A percentile compares a stretch with the other conserved stretches of the same genome.
phyloP scores from a whole-genome alignment of 2,329 filamentous ascomycete species.

The Escovopsis weberi region DNA sequence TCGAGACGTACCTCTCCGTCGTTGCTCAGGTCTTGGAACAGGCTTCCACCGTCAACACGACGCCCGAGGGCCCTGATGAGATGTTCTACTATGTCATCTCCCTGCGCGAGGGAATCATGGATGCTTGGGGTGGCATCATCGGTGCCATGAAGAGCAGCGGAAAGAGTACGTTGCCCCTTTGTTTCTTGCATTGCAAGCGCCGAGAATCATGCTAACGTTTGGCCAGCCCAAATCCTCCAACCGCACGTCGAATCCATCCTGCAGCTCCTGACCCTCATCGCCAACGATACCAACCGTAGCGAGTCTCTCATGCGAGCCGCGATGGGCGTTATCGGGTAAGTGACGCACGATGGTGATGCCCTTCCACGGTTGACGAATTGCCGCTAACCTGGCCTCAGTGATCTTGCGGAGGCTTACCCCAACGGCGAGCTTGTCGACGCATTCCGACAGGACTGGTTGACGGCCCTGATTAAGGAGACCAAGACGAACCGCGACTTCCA shows the following conservation, averaged over 20 bases:
- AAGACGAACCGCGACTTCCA: constrained; percentile 79
- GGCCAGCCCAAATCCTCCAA: constrained; percentile 51
- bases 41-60: constrained; percentile 67
- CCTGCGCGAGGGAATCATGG: constrained; percentile 93
- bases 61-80: constrained; percentile 72
- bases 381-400: constrained; percentile 35
- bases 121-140: constrained; percentile 96
- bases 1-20: constrained; percentile 83
- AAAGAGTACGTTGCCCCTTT: constrained; percentile 46
- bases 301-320: constrained; percentile 84
- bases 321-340: constrained; percentile 94
- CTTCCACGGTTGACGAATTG: neutral
- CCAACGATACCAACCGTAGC: constrained; percentile 72
- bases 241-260: constrained; percentile 79
- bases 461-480: constrained; percentile 78
- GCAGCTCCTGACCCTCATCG: constrained; percentile 67
- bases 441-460: constrained; percentile 88
- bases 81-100: constrained; percentile 96
- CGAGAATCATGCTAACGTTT: constrained; percentile 12
- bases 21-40: constrained; percentile 92
- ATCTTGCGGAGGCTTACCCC: constrained; percentile 87
- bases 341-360: neutral
- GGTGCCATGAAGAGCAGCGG: constrained; percentile 75
- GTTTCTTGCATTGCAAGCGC: neutral
- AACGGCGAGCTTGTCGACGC: constrained; percentile 70